Conservation (phyloP, 345 rosid genomes). For the Hirschfeldia incana region DNA sequence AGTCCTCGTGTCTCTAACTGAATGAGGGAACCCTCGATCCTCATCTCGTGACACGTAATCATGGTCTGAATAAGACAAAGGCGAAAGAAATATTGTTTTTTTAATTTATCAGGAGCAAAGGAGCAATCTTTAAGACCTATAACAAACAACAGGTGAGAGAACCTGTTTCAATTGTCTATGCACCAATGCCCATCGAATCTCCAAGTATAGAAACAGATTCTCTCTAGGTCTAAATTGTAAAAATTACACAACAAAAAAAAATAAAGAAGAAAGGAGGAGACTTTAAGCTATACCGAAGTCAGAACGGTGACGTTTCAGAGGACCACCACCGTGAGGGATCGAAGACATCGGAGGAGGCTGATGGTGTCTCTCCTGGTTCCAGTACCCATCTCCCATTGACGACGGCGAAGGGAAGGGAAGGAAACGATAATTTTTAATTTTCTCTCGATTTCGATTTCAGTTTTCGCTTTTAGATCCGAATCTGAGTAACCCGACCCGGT, state of each 20-base stretch:
- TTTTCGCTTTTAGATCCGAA: no score
- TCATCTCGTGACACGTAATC: constrained; percentile 65
- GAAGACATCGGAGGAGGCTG: constrained; percentile 36
- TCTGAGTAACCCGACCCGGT: constrained; percentile 5
- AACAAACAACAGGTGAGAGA: no score
- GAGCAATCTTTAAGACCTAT: constrained; percentile 2
- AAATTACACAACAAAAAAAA: no score
- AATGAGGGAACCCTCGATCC: constrained; percentile 48
- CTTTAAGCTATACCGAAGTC: constrained; percentile 48
- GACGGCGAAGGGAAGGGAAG: neutral
- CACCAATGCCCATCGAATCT: neutral
- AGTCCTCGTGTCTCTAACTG: constrained; percentile 68
- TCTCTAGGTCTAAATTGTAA: neutral
- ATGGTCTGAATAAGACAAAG: constrained; percentile 35
- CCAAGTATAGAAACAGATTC: neutral
- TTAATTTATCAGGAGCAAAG: neutral
- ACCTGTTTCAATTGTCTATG: neutral
- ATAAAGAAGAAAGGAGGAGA: neutral
- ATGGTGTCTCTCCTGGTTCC: constrained; percentile 46
- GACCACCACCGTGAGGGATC: constrained; percentile 41
- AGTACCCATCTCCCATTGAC: constrained; percentile 66
- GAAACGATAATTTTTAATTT: neutral
- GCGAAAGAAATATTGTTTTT: no score
- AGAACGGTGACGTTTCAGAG: constrained; percentile 60
- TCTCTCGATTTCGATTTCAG: neutral